Base-by-base conservation (phyloP, 805 yeast genomes). In the Lipomyces sp. region DNA sequence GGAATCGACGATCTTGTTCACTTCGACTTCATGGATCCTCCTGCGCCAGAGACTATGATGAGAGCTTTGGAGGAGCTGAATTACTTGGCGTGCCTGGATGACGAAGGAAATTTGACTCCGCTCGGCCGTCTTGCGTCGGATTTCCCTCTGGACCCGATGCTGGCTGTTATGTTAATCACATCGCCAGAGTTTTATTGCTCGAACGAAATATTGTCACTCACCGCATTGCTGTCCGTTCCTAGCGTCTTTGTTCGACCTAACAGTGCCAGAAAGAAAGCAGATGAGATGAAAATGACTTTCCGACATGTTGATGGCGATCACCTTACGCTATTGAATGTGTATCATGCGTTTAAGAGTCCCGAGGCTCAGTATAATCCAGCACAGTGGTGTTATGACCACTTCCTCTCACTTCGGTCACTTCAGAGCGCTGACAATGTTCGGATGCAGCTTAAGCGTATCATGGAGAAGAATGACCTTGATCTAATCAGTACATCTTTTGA, bases 1-100 rank as follows among this genome's bases (percentile, higher is more conserved):
- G 98, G 98, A 13, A 85, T 94, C 70, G 97, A 95, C 76, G 98
- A 94, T 80, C 85, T 94, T 75, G 99, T 95, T 51, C 98, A 94
- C 79, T 94, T 94, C 76, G 99, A 95, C 77, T 94, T 95, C 76
- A 94, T 94, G 97, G 99, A 94, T 76, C 98, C 99, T 6, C 99
- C 99, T 13, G 98, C 98, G 2, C 99, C 99, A 8, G 99, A 94
- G 79, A 95, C 99, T 5, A 95, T 94, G 99, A 95, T 95, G 99
- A 85, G 99, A 77, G 98, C 98, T 0, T 81, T 94, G 69, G 99
- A 94, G 78, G 99, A 94, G 78, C 83, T 94, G 74, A 93, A 95
- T 76, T 95, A 92, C 76, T 81, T 94, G 69, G 88, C 89, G 30
- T 95, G 98, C 80, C 83, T 94, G 62, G 90, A 91, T 72, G 97